Evolutionary conservation across 2,329 filamentous ascomycete species (phyloP), one percentile per base, ranked within the genome.

Genomic region (Xylariales sp.): DNA sequence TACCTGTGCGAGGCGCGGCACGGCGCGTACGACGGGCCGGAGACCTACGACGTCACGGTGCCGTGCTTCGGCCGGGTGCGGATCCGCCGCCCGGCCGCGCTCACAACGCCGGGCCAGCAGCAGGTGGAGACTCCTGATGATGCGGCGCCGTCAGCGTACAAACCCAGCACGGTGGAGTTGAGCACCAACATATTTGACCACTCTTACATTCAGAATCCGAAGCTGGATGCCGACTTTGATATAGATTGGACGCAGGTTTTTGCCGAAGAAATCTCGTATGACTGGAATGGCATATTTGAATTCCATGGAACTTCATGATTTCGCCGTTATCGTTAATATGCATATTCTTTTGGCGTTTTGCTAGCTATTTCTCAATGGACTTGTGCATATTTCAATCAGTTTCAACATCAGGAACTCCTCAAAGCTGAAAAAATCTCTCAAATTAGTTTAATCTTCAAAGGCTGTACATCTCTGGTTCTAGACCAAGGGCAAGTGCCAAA

Each of bases 51-150:
- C 10, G 35, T 28, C 5, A 24, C 15, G 8, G 19, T 38, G 3
- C 35, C 35, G 5, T 38, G 25, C 14, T 38, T 31, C 19, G 35
- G 35, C 17, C 30, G 20, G 14, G 35, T 38, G 12, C 20, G 27
- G 15, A 38, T 38, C 11, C 14, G 28, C 12, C 17, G 35, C 5
- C 35, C 35, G 15, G 16, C 15, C 12, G 11, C 24, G 15, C 7
- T 5, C n/a, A 4, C 14, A 11, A 14, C 15, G 19, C 6, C 14
- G 13, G 8, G 6, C 12, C 5, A 7, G 3, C n/a, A n/a, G 11
- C 15, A 24, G 11, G n/a, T 15, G 6, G 5, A 7, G 10, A 8
- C 17, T 11, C 30, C 28, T 14, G n/a, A 29, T 8, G 3, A 11
- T 16, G 14, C 17, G 10, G 12, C n/a, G 10, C 13, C 30, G 6